Conservation (phyloP, 2,329 filamentous ascomycete genomes). For the Colletotrichum chlorophyti region DNA sequence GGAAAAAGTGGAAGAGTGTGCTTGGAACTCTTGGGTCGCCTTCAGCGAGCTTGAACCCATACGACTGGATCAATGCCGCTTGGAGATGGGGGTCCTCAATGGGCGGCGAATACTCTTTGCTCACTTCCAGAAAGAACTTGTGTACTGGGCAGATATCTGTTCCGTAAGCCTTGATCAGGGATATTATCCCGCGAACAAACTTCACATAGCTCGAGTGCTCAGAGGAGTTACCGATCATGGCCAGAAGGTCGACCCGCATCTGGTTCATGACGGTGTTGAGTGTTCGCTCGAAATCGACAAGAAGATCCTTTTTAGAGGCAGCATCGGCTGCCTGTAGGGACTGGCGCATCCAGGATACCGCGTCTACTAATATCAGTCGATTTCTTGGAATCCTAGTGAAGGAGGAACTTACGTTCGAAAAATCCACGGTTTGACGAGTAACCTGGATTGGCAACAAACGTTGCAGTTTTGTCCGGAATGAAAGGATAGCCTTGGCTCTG, state of each 20-base stretch:
- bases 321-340: slow-evolving; percentile 48
- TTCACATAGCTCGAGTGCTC: slow-evolving; percentile 55
- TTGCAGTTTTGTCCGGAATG: slow-evolving; percentile 46
- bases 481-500: slow-evolving; percentile 49
- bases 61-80: slow-evolving; percentile 61
- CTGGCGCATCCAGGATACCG: slow-evolving; percentile 57
- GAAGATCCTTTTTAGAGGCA: slow-evolving; percentile 42
- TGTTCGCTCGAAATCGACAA: slow-evolving; percentile 48
- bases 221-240: slow-evolving; percentile 38
- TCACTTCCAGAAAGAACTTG: slow-evolving; percentile 63
- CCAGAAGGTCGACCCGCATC: slow-evolving; percentile 57
- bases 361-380: slow-evolving; percentile 33
- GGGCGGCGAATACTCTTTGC: slow-evolving; percentile 61
- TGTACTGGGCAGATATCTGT: slow-evolving; percentile 61
- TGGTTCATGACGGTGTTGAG: slow-evolving; percentile 59
- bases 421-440: slow-evolving; percentile 57
- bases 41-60: slow-evolving; percentile 61
- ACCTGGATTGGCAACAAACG: slow-evolving; percentile 46
- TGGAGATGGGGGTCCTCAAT: slow-evolving; percentile 63
- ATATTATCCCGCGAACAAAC: slow-evolving; percentile 60
- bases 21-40: slow-evolving; percentile 54
- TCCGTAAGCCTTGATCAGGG: slow-evolving; percentile 60
- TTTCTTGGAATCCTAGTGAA: background rate
- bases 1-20: slow-evolving; percentile 63
- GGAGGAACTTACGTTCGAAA: slow-evolving; percentile 50